Evolutionary conservation across 2,329 filamentous ascomycete genomes (phyloP).

Genomic region (Fusarium duplospermum): DNA sequence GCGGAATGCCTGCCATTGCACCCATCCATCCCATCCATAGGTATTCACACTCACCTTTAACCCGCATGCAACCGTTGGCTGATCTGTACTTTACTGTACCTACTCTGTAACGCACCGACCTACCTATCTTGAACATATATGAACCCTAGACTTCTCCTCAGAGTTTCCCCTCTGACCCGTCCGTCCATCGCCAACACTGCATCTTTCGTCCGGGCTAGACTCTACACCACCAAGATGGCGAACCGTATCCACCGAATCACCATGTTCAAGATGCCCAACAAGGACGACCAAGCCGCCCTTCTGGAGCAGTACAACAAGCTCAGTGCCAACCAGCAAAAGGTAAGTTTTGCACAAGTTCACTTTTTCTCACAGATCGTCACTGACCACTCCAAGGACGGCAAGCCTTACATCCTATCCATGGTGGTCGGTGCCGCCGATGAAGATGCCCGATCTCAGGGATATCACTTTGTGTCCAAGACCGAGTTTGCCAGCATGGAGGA

Average conservation of each 20-base stretch:
- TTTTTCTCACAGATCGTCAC: neutral
- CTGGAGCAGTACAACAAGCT: constrained; percentile 59
- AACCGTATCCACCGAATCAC: constrained; percentile 61
- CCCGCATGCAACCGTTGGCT: constrained; percentile 31
- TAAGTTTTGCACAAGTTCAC: constrained; percentile 38
- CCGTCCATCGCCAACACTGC: constrained; percentile 1
- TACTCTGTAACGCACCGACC: neutral
- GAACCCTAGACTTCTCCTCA: constrained; percentile 22
- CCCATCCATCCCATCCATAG: neutral
- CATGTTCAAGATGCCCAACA: constrained; percentile 64
- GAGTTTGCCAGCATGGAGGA: constrained; percentile 74
- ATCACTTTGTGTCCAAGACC: constrained; percentile 71
- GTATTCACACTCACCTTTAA: constrained; percentile 10
- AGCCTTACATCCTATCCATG: constrained; percentile 74
- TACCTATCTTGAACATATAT: constrained; percentile 17
- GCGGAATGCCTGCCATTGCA: neutral
- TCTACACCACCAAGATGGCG: constrained; percentile 50
- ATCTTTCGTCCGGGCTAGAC: neutral
- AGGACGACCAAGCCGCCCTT: constrained; percentile 57
- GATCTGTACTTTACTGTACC: neutral
- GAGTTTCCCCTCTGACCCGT: constrained; percentile 3
- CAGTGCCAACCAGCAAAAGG: constrained; percentile 55
- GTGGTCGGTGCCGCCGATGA: constrained; percentile 64
- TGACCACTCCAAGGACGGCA: constrained; percentile 67
- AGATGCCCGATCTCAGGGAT: constrained; percentile 73